A percentile compares a stretch with the other conserved stretches of the same genome.
Conservation (phyloP, 1,284 basidiomycete species). For the Kalmanozyma brasiliensis region DNA sequence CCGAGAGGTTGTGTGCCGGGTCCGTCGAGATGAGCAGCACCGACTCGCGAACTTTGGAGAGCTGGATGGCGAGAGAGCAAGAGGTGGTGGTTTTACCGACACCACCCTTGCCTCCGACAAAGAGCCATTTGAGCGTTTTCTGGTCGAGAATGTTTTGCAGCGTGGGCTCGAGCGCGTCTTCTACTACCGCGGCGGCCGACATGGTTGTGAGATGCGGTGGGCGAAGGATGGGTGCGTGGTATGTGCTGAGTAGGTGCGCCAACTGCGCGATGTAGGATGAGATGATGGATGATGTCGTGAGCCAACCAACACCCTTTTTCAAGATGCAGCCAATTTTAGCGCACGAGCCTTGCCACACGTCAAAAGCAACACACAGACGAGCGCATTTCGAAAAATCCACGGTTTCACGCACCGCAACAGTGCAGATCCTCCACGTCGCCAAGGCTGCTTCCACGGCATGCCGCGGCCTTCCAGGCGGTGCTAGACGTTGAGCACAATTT, state of each 20-base stretch:
- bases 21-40: constrained; percentile 79
- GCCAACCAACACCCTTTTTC: constrained; percentile 1
- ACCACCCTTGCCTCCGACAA: constrained; percentile 68
- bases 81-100: constrained; percentile 68
- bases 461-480: constrained; percentile 33
- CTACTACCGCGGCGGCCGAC: constrained; percentile 48
- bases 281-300: constrained; percentile 26
- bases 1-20: constrained; percentile 97
- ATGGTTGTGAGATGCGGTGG: not conserved
- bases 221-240: not conserved
- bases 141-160: constrained; percentile 66
- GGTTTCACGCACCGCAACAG: constrained; percentile 14
- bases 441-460: constrained; percentile 20
- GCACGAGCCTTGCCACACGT: constrained; percentile 8
- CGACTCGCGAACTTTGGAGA: constrained; percentile 62
- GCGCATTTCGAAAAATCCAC: not conserved
- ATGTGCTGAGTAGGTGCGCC: no score
- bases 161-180: constrained; percentile 58
- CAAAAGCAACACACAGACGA: constrained; percentile 2
- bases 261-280: no score
- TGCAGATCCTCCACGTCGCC: constrained; percentile 11
- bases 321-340: constrained; percentile 2
- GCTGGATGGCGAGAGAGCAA: constrained; percentile 65
- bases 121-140: constrained; percentile 67
- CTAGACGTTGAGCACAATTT: constrained; percentile 3